Base-by-base conservation (phyloP, 371 early-diverging fungal genomes). In the Nosema bombycis region DNA sequence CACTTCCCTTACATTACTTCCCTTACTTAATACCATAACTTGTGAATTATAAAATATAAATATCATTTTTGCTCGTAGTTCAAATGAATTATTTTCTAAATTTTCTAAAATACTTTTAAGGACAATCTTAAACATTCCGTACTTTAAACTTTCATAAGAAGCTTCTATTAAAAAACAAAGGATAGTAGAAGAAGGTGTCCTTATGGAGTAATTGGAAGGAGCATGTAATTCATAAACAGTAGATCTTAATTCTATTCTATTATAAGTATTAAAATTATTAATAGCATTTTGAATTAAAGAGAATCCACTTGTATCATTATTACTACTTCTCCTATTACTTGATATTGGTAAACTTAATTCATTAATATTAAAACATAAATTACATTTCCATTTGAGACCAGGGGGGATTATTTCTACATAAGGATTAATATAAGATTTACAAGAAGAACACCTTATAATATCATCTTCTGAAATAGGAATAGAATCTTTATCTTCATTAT, bases 371-470 rank as follows among this genome's bases (percentile, higher is more conserved):
- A 66, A 24, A 75, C 87, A 86, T 24, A 86, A 34, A 72, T 83
- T 79, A 72, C 87, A 86, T 55, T 80, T 79, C 87, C 87, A 86
- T 71, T 84, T 80, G 37, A 78, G 70, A 23, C 87, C 87, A 26
- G 87, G 87, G 6, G 82, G 78, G 32, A 86, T 79, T 4, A 86
- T 79, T 77, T 86, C 84, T 32, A 80, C 78, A 73, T 77, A 85
- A 15, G 84, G 84, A 77, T 84, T 85, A 23, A 86, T 30, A 66
- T 86, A 86, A 6, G 77, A 80, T 62, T 83, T 84, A 67, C 87
- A 86, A 15, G 77, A 54, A 18, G 32, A 55, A 66, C 87, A 86
- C 21, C 85, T 63, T 30, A 82, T 36, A 14, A 81, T 71, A 15
- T 72, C 73, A 3, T 72, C 72, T 14, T 78, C 60, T 70, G 77